These are phyloP conservation scores for Bryoglossum gracile DNA, from an alignment of 495 filamentous ascomycete genomes.

Conservation along the genomic window DNA sequence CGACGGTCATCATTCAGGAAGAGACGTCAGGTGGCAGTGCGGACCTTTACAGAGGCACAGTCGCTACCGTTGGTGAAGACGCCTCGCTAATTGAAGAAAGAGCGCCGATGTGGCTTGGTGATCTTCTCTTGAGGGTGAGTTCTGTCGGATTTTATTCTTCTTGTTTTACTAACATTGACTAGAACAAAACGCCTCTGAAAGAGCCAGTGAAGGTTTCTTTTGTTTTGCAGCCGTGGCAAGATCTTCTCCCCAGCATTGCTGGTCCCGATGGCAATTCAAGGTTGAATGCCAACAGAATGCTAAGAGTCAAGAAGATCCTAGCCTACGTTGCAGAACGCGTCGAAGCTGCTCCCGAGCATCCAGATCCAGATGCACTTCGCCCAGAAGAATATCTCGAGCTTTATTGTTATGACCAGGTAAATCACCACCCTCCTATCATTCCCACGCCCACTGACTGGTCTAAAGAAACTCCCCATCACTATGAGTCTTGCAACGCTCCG, in stretches of 20 bases:
- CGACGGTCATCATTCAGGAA: slow-evolving; percentile 89
- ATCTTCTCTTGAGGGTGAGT: slow-evolving; percentile 70
- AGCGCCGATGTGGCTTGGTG: slow-evolving; percentile 86
- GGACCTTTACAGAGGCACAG: slow-evolving; percentile 84
- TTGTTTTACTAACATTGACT: slow-evolving; percentile 21
- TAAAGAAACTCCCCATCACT: slow-evolving; percentile 45
- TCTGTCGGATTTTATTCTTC: background rate
- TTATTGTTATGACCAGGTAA: slow-evolving; percentile 85
- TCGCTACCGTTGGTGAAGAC: slow-evolving; percentile 67
- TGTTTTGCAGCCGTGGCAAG: slow-evolving; percentile 75
- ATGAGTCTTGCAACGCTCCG: slow-evolving; percentile 91
- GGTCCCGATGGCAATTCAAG: slow-evolving; percentile 68
- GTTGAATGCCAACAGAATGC: slow-evolving; percentile 94
- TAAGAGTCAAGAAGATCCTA: slow-evolving; percentile 90
- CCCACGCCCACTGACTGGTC: background rate
- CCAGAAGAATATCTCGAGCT: slow-evolving; percentile 92
- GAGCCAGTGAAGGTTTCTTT: slow-evolving; percentile 94
- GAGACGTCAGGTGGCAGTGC: slow-evolving; percentile 86
- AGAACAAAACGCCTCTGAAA: slow-evolving; percentile 79
- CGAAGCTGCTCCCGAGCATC: slow-evolving; percentile 51
- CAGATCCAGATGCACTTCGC: slow-evolving; percentile 53
- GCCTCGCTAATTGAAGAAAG: slow-evolving; percentile 76
- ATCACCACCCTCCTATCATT: slow-evolving; percentile 25
- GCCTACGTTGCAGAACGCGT: slow-evolving; percentile 89
- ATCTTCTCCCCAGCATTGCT: slow-evolving; percentile 62